Conservation (phyloP, 805 yeast genomes). For the Candida nitratophila region DNA sequence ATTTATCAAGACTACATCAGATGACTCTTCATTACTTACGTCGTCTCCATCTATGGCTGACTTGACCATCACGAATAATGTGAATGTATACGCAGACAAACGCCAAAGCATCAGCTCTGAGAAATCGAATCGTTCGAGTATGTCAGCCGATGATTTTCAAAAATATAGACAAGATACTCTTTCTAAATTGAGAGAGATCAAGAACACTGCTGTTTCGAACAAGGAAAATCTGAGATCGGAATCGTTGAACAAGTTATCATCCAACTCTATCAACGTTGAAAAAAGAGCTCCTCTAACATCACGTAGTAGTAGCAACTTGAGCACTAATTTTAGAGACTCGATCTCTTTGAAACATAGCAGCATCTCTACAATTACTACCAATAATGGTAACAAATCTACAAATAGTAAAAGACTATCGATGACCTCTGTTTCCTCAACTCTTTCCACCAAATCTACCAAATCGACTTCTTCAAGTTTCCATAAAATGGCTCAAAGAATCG, state of each 20-base stretch:
- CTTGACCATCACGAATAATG: background rate
- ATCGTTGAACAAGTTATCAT: background rate
- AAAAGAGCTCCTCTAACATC: background rate
- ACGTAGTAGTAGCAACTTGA: background rate
- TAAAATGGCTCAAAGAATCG: constrained; percentile 15
- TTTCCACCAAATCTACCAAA: constrained; percentile 13
- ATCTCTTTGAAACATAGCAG: background rate
- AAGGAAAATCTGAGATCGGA: constrained; percentile 1
- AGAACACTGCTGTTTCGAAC: constrained; percentile 1
- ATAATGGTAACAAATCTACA: no score
- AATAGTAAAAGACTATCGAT: constrained; percentile 10
- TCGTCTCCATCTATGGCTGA: background rate
- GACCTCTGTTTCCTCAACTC: constrained; percentile 10
- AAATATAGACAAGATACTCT: constrained; percentile 7
- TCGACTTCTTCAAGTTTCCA: constrained; percentile 17
- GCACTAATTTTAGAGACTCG: background rate
- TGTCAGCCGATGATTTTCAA: background rate
- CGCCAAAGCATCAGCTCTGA: background rate
- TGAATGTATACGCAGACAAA: background rate
- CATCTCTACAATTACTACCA: background rate
- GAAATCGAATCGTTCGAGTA: background rate
- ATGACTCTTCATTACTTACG: constrained; percentile 1
- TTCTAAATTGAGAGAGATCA: constrained; percentile 4
- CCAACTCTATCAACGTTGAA: background rate
- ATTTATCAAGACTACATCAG: constrained; percentile 4